Conservation (phyloP, 2,329 filamentous ascomycete genomes). For the Phialocephala subalpina region DNA sequence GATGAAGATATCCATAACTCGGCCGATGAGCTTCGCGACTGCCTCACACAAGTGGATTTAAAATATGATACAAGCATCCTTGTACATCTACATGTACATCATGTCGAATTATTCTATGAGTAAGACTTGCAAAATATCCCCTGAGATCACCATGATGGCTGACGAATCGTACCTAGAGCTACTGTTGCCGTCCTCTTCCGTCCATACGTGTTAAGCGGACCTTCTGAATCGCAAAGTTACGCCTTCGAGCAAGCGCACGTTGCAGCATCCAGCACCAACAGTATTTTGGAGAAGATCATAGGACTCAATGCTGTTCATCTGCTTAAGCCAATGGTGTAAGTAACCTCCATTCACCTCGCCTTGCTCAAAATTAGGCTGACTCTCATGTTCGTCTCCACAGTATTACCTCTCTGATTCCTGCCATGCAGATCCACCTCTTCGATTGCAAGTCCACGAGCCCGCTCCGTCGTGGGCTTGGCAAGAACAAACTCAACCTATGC, state of each 20-base stretch:
- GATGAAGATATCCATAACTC: slow-evolving; percentile 25
- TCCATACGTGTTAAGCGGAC: slow-evolving; percentile 23
- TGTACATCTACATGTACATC: slow-evolving; percentile 24
- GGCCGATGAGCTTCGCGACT: slow-evolving; percentile 23
- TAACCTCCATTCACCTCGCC: slow-evolving; percentile 11
- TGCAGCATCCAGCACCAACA: slow-evolving; percentile 24
- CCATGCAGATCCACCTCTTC: slow-evolving; percentile 45
- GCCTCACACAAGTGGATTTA: not conserved
- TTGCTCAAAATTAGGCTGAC: not conserved
- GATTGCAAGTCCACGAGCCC: slow-evolving; percentile 39
- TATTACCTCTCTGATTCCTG: slow-evolving; percentile 42
- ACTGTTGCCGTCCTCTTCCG: slow-evolving; percentile 30
- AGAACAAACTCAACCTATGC: slow-evolving; percentile 41
- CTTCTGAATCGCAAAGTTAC: slow-evolving; percentile 16
- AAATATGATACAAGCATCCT: slow-evolving; percentile 17
- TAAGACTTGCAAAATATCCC: slow-evolving; percentile 7
- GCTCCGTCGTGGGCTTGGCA: slow-evolving; percentile 39
- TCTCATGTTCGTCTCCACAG: not conserved
- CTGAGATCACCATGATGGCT: not conserved
- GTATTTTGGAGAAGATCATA: slow-evolving; percentile 27
- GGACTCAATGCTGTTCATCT: slow-evolving; percentile 24
- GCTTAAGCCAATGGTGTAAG: slow-evolving; percentile 30
- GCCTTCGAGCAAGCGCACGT: slow-evolving; percentile 17
- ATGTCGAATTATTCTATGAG: slow-evolving; percentile 31
- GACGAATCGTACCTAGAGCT: slow-evolving; percentile 14